phyloP scores from a whole-genome alignment of 225 moss, liverwort and hornwort species.

The Asterella californica region DNA sequence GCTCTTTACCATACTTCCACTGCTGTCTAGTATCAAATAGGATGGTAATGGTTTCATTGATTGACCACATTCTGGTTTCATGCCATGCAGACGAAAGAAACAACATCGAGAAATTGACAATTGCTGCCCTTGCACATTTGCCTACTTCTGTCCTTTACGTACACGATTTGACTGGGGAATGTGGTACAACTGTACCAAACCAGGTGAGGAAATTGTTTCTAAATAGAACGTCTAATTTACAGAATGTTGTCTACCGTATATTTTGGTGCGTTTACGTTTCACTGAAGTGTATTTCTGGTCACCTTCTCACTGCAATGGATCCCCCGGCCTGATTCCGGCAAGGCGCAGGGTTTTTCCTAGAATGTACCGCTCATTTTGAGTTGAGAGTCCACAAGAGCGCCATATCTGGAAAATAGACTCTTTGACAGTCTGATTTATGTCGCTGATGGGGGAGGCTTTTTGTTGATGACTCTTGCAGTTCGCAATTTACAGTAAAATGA shows the following conservation, averaged over 20 bases:
- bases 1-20: neutral
- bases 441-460: neutral
- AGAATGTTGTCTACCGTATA: neutral
- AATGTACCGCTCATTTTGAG: neutral
- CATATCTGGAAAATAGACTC: neutral
- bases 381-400: neutral
- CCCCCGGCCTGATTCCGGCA: neutral
- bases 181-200: slow-evolving; percentile 72
- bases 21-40: neutral
- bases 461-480: slow-evolving; percentile 45
- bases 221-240: neutral
- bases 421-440: neutral
- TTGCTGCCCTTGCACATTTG: slow-evolving; percentile 91
- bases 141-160: slow-evolving; percentile 96
- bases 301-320: neutral
- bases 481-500: slow-evolving; percentile 67
- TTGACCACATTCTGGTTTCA: neutral
- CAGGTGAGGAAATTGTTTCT: slow-evolving; percentile 47
- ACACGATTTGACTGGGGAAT: slow-evolving; percentile 93
- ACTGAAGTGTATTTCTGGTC: neutral
- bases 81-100: slow-evolving; percentile 73
- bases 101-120: slow-evolving; percentile 88
- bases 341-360: neutral
- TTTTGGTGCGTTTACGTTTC: neutral
- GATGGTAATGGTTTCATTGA: neutral